Conservation (phyloP, 2,329 filamentous ascomycete genomes). For the Calonectria leucothoes region DNA sequence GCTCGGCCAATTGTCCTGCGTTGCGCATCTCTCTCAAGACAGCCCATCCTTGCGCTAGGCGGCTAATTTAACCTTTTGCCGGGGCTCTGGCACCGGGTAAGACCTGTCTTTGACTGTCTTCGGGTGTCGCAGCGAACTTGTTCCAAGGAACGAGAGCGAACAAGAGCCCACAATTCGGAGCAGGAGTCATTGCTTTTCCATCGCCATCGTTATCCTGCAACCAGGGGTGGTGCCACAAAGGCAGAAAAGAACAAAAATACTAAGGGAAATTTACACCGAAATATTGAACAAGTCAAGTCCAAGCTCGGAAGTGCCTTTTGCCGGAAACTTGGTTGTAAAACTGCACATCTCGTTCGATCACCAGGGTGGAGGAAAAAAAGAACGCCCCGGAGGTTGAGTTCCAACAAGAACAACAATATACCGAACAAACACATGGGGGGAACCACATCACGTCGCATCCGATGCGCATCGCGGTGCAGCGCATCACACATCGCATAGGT, state of each 20-base stretch:
- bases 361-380: background rate
- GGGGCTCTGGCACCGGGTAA: slow-evolving; percentile 9
- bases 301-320: background rate
- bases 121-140: background rate
- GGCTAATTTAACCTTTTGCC: slow-evolving; percentile 40
- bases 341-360: slow-evolving; percentile 5
- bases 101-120: background rate
- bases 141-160: background rate
- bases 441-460: background rate
- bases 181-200: background rate
- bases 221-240: background rate
- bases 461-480: background rate
- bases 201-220: background rate
- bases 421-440: background rate
- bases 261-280: background rate
- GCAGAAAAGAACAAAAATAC: background rate
- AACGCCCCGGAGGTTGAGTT: background rate
- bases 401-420: background rate
- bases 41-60: slow-evolving; percentile 18
- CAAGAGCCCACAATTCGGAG: background rate
- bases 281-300: background rate
- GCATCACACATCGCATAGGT: background rate
- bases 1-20: background rate
- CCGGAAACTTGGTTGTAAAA: background rate
- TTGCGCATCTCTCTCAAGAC: slow-evolving; percentile 8